Conservation (phyloP, 495 filamentous ascomycete genomes). For the Cairneyella variabilis region DNA sequence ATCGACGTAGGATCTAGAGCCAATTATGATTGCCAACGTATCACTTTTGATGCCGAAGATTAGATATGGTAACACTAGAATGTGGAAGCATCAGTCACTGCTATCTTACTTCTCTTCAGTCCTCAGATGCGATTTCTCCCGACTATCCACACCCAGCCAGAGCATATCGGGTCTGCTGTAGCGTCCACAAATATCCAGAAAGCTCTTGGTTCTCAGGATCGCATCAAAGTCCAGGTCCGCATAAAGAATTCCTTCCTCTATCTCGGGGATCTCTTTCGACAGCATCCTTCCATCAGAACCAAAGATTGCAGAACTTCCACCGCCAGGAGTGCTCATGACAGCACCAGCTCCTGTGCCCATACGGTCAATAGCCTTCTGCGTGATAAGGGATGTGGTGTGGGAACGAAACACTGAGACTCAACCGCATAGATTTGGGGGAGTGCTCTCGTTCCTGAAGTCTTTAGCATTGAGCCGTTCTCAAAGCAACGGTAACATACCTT, state of each 20-base stretch:
- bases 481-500: too few relatives aligned
- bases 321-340: slow-evolving; percentile 35
- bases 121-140: slow-evolving; percentile 25
- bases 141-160: slow-evolving; percentile 42
- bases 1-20: too few relatives aligned
- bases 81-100: too few relatives aligned
- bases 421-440: too few relatives aligned
- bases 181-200: slow-evolving; percentile 45
- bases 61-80: too few relatives aligned
- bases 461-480: too few relatives aligned
- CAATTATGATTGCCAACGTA: too few relatives aligned
- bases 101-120: too few relatives aligned
- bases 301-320: slow-evolving; percentile 46
- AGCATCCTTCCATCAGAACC: slow-evolving; percentile 50
- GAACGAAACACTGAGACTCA: neutral
- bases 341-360: slow-evolving; percentile 33
- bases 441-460: too few relatives aligned
- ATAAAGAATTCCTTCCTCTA: slow-evolving; percentile 43
- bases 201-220: slow-evolving; percentile 32
- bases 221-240: slow-evolving; percentile 41
- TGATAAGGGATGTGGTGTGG: slow-evolving; percentile 6
- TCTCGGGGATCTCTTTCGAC: slow-evolving; percentile 31
- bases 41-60: too few relatives aligned
- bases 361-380: slow-evolving; percentile 33
- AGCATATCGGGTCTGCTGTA: slow-evolving; percentile 54